phyloP scores from a whole-genome alignment of 768 basidiomycete genomes.

The Mycena chlorophos region DNA sequence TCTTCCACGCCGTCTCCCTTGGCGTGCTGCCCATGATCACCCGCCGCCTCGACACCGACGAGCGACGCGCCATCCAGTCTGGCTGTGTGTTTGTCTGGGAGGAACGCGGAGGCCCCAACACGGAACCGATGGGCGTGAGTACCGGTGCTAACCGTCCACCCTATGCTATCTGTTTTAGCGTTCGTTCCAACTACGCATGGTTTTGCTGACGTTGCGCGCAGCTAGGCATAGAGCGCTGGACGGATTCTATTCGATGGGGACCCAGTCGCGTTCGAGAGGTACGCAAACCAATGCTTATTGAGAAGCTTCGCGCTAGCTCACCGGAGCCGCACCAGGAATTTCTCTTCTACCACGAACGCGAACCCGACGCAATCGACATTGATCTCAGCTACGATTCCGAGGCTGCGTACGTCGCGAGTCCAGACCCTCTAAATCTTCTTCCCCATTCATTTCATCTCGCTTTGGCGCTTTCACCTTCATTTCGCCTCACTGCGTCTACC shows the following conservation, averaged over 20 bases:
- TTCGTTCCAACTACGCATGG: not conserved
- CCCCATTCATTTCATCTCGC: constrained; percentile 12
- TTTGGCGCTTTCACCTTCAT: constrained; percentile 2
- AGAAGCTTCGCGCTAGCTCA: constrained; percentile 15
- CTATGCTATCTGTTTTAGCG: constrained; percentile 5
- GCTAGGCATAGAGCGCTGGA: constrained; percentile 82
- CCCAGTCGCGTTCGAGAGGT: constrained; percentile 78
- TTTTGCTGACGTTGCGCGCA: constrained; percentile 30
- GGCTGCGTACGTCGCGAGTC: constrained; percentile 41
- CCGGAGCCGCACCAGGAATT: constrained; percentile 55
- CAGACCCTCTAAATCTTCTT: not conserved
- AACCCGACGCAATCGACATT: constrained; percentile 46
- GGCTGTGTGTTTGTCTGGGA: constrained; percentile 85
- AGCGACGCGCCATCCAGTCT: constrained; percentile 65
- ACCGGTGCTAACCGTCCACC: constrained; percentile 3
- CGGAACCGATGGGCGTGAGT: constrained; percentile 66
- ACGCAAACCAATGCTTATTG: constrained; percentile 30
- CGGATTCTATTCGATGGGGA: constrained; percentile 78
- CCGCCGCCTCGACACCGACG: constrained; percentile 73
- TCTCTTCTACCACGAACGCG: constrained; percentile 72
- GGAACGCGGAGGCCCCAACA: constrained; percentile 62
- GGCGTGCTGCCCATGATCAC: constrained; percentile 63
- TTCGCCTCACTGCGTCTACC: constrained; percentile 1
- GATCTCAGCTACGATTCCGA: constrained; percentile 54
- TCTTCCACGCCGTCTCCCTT: constrained; percentile 71